A percentile compares a stretch with the other conserved stretches of the same genome.
phyloP scores from a whole-genome alignment of 805 yeast genomes.

The Ogataea paraovalis region DNA sequence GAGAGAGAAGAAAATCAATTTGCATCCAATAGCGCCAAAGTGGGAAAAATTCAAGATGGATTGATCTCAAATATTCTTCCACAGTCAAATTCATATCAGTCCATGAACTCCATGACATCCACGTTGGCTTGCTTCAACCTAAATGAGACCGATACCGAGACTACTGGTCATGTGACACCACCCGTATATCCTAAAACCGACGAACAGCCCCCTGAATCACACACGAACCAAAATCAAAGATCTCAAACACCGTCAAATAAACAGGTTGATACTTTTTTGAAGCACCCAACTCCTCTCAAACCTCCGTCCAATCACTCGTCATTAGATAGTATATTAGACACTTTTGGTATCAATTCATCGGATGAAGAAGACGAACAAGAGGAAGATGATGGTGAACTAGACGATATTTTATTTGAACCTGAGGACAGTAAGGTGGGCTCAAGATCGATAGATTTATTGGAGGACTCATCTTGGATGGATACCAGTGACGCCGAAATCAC shows the following conservation, averaged over 20 bases:
- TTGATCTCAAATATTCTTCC: not conserved
- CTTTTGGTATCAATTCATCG: conserved; percentile 8
- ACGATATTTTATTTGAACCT: not conserved
- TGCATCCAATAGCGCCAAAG: not conserved
- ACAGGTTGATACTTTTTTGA: conserved; percentile 3
- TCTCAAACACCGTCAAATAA: not conserved
- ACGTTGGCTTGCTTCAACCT: conserved; percentile 35
- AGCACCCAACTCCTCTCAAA: conserved; percentile 24
- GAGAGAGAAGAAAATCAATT: not conserved
- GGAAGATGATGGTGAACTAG: conserved; percentile 1
- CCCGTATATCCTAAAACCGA: conserved; percentile 3
- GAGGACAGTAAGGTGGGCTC: conserved; percentile 12
- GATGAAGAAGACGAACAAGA: conserved; percentile 6
- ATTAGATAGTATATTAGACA: conserved; percentile 25
- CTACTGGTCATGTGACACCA: not conserved
- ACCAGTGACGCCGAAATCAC: not conserved
- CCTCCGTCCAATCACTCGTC: conserved; percentile 24
- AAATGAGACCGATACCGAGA: conserved; percentile 10
- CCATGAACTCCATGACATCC: conserved; percentile 30
- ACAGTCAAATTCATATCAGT: conserved; percentile 11
- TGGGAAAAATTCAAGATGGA: not conserved
- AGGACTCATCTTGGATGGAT: conserved; percentile 54
- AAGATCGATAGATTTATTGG: conserved; percentile 34
- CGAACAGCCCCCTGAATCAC: not conserved
- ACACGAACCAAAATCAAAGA: not conserved